phyloP scores from a whole-genome alignment of 768 basidiomycete genomes.

The Serendipita vermifera region DNA sequence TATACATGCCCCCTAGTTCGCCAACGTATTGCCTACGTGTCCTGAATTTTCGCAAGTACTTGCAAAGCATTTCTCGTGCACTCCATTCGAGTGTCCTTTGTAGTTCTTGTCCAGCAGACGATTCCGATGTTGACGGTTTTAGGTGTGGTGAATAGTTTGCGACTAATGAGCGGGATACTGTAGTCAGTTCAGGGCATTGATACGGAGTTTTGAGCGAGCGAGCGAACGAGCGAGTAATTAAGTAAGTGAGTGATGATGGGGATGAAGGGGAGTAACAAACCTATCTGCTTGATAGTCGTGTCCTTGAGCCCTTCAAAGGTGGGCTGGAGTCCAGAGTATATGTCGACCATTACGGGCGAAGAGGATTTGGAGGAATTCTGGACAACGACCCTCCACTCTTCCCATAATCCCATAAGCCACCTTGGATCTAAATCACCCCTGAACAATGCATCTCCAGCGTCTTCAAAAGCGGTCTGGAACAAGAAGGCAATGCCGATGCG shows the following conservation, averaged over 20 bases:
- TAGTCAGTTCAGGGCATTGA: constrained; percentile 44
- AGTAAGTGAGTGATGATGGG: constrained; percentile 18
- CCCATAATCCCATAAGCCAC: constrained; percentile 49
- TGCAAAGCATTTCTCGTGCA: constrained; percentile 64
- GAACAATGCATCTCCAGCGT: constrained; percentile 66
- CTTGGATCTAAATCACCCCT: constrained; percentile 76
- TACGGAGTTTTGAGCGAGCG: constrained; percentile 21
- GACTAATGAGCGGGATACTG: constrained; percentile 83
- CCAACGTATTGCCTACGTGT: constrained; percentile 22
- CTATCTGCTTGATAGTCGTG: constrained; percentile 59
- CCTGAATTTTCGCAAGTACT: constrained; percentile 51
- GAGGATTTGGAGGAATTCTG: background rate
- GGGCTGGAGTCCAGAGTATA: constrained; percentile 64
- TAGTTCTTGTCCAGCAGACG: constrained; percentile 60
- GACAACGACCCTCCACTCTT: constrained; percentile 1
- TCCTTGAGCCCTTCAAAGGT: constrained; percentile 46
- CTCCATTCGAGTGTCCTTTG: constrained; percentile 46
- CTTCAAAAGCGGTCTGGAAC: constrained; percentile 66
- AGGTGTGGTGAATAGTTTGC: constrained; percentile 85
- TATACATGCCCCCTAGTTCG: background rate
- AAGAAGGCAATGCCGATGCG: constrained; percentile 71
- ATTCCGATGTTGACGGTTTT: constrained; percentile 48
- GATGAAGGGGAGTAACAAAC: constrained; percentile 41
- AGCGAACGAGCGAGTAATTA: constrained; percentile 17
- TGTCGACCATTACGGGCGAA: constrained; percentile 42